Conservation (phyloP, 257 asterid species). For the Nyctanthes arbortristis region DNA sequence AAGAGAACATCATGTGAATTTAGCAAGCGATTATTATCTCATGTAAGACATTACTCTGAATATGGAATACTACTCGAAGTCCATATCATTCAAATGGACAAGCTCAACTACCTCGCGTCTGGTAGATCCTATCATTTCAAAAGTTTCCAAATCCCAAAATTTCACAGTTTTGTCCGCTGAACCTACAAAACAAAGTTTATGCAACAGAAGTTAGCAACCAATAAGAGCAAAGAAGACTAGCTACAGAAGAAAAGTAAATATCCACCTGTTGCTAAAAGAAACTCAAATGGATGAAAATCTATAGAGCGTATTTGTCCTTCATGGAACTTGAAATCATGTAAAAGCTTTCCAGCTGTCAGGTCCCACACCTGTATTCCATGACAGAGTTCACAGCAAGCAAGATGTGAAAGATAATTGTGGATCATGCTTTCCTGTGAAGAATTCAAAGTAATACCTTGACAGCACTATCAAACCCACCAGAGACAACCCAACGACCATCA, state of each 20-base stretch:
- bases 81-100: conserved; percentile 12
- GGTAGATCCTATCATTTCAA: conserved; percentile 97
- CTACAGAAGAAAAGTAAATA: conserved; percentile 19
- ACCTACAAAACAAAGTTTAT: conserved; percentile 48
- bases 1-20: background rate
- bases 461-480: conserved; percentile 94
- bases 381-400: conserved; percentile 24
- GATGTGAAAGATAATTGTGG: conserved; percentile 8
- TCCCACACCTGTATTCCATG: conserved; percentile 79
- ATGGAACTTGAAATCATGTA: conserved; percentile 90
- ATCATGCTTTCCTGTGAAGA: conserved; percentile 17
- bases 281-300: conserved; percentile 95
- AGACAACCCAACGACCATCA: conserved; percentile 99
- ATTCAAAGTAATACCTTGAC: conserved; percentile 61
- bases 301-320: conserved; percentile 92
- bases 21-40: background rate
- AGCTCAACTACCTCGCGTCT: conserved; percentile 69
- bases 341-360: conserved; percentile 96
- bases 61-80: background rate
- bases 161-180: conserved; percentile 95
- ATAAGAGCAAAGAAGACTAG: conserved; percentile 5
- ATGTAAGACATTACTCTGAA: background rate
- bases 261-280: conserved; percentile 91
- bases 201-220: conserved; percentile 14
- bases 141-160: conserved; percentile 99